Base-by-base conservation (phyloP, 208 protist genomes). In the Trypanosoma grayi region DNA sequence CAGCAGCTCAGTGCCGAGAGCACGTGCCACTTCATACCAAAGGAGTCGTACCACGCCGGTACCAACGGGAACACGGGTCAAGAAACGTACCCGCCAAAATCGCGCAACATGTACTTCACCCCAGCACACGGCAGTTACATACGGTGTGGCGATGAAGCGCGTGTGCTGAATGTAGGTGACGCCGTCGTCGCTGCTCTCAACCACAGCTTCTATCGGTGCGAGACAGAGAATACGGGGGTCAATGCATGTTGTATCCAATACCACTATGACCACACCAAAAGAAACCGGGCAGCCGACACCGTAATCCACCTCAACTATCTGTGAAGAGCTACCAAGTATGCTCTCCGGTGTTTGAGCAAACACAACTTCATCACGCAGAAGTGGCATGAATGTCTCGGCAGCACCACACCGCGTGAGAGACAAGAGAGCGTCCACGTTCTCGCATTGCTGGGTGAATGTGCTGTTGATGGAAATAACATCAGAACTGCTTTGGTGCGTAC, bases 11-110 rank as follows among this genome's bases (percentile, higher is more conserved):
- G 65, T 46, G 11, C 40, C 28, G 25, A 54, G 34, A n/a, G 45
- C 41, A 34, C 60, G 63, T 8, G 52, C 31, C 8, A 60, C 62
- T 33, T 75, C 62, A 48, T 79, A 77, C 83, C 83, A 90, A 13
- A 89, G 66, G 0, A 87, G 55, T 3, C 77, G 68, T 22, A 81
- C 83, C 11, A 93, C 24, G 5, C 87, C 83, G 16, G 83, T 51
- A 11, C 34, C 64, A 2, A 52, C 40, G 10, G 87, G 87, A 5
- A 89, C 30, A 0, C 55, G 31, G 0, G 54, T 67, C 25, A 67
- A 14, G 45, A 93, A 87, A 41, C 70, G 68, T 53, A 93, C 24
- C 1, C 81, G 71, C 87, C 87, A 93, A 60, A 80, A 82, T 3
- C 81, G 78, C 5, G 73, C 69, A 5, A 72, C 72, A 56, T 80